These are phyloP conservation scores for Sonneratia caseolaris DNA, from an alignment of 345 rosid species.

Conservation along the genomic window DNA sequence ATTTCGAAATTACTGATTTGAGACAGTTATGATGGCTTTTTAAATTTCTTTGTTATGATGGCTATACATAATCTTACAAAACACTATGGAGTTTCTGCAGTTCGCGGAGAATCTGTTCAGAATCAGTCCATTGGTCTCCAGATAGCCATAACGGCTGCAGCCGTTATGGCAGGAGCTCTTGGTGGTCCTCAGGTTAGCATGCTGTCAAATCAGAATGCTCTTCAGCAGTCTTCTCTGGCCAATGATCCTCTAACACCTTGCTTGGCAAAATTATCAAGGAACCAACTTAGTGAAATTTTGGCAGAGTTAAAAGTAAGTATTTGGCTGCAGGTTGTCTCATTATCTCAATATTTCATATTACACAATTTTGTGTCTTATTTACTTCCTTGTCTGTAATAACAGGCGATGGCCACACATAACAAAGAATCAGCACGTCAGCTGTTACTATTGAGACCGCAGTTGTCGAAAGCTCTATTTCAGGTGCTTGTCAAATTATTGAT, in stretches of 20 bases:
- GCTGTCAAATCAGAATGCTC: slow-evolving; percentile 40
- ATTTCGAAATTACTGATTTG: neutral
- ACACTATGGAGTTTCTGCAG: slow-evolving; percentile 44
- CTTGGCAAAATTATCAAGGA: slow-evolving; percentile 81
- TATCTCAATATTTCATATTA: neutral
- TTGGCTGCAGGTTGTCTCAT: slow-evolving; percentile 4
- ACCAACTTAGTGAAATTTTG: slow-evolving; percentile 65
- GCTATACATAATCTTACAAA: slow-evolving; percentile 35
- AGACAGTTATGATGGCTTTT: neutral
- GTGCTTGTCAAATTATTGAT: slow-evolving; percentile 23
- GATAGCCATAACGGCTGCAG: slow-evolving; percentile 66
- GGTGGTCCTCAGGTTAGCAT: slow-evolving; percentile 58
- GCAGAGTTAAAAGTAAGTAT: slow-evolving; percentile 64
- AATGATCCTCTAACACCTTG: slow-evolving; percentile 88
- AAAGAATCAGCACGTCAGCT: slow-evolving; percentile 71
- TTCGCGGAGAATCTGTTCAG: slow-evolving; percentile 34
- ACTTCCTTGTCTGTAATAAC: slow-evolving; percentile 16
- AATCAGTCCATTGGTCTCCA: slow-evolving; percentile 84
- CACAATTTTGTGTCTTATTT: slow-evolving; percentile 5
- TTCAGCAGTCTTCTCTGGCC: slow-evolving; percentile 39
- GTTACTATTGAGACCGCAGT: slow-evolving; percentile 59
- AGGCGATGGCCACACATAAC: slow-evolving; percentile 67
- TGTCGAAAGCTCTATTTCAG: slow-evolving; percentile 85
- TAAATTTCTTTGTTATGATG: neutral
- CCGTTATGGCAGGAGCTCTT: slow-evolving; percentile 65